A percentile compares a stretch with the other conserved stretches of the same genome.
phyloP scores from a whole-genome alignment of 1,284 basidiomycete species.

The Moniliophthora roreri region DNA sequence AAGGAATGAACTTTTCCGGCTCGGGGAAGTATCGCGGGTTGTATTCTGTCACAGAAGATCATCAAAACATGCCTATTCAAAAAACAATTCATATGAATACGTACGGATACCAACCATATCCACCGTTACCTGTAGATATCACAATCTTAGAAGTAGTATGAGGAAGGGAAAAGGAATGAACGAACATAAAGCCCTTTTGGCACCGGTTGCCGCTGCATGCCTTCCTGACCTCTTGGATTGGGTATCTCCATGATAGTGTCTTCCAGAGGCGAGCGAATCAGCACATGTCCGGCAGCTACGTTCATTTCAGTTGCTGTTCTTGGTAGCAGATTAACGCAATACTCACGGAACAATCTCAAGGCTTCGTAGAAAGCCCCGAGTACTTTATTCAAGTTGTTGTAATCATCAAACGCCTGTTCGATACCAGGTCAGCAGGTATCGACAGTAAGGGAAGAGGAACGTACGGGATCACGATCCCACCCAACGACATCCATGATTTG shows the following conservation, averaged over 20 bases:
- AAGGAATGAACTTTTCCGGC: conserved; percentile 27
- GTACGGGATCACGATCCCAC: conserved; percentile 12
- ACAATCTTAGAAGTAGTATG: background rate
- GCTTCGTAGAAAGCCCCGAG: conserved; percentile 21
- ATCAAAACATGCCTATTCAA: background rate
- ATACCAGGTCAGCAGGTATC: background rate
- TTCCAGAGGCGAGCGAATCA: conserved; percentile 18
- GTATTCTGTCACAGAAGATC: conserved; percentile 14
- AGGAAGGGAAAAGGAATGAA: background rate
- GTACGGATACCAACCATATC: conserved; percentile 21
- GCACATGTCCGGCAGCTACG: conserved; percentile 18
- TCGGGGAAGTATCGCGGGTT: conserved; percentile 28
- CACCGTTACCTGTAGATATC: conserved; percentile 7
- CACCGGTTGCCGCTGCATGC: background rate
- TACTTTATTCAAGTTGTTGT: conserved; percentile 15
- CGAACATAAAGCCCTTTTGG: conserved; percentile 2
- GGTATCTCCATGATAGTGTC: conserved; percentile 16
- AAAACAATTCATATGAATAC: conserved; percentile 1
- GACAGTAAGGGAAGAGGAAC: background rate
- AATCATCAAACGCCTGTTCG: conserved; percentile 19
- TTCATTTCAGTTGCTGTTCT: background rate
- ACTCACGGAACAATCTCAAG: conserved; percentile 19
- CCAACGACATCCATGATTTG: conserved; percentile 15
- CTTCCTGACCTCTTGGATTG: conserved; percentile 14
- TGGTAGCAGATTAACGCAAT: background rate